phyloP scores from a whole-genome alignment of 495 filamentous ascomycete genomes.

The Trichoderma reesei region DNA sequence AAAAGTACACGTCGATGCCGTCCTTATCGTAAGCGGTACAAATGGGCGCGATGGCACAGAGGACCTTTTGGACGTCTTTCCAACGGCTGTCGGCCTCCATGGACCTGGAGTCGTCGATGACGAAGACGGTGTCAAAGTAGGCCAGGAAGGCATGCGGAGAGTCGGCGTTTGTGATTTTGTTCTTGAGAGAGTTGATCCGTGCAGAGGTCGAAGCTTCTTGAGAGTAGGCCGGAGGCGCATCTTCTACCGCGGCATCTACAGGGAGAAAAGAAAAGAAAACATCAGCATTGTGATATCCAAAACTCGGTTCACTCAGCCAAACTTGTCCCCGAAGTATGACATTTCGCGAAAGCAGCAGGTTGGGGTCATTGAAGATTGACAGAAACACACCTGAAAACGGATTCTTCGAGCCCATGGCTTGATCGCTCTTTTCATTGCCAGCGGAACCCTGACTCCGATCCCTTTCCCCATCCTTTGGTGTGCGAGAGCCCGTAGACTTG shows the following conservation, averaged over 20 bases:
- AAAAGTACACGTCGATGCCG: slow-evolving; percentile 91
- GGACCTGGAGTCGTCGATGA: slow-evolving; percentile 86
- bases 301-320: too few relatives aligned
- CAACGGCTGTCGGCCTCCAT: slow-evolving; percentile 68
- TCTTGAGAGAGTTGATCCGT: not conserved
- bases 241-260: not conserved
- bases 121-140: slow-evolving; percentile 85
- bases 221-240: not conserved
- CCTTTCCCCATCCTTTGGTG: too few relatives aligned
- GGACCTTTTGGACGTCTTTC: slow-evolving; percentile 62
- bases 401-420: too few relatives aligned
- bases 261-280: too few relatives aligned
- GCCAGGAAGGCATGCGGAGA: slow-evolving; percentile 72
- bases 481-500: too few relatives aligned
- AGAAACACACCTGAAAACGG: too few relatives aligned
- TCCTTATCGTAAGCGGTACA: slow-evolving; percentile 75
- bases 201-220: not conserved
- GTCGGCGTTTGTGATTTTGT: slow-evolving; percentile 26
- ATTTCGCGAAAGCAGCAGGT: too few relatives aligned
- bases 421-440: too few relatives aligned
- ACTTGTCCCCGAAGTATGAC: too few relatives aligned
- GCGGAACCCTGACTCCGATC: too few relatives aligned
- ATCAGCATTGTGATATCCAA: too few relatives aligned
- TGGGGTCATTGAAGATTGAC: too few relatives aligned
- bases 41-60: slow-evolving; percentile 72